Percentiles rank a stretch among this genome's conserved stretches.
These are phyloP conservation scores for Fusarium sp. DNA, from an alignment of 2,329 filamentous ascomycete species.

Conservation along the genomic window DNA sequence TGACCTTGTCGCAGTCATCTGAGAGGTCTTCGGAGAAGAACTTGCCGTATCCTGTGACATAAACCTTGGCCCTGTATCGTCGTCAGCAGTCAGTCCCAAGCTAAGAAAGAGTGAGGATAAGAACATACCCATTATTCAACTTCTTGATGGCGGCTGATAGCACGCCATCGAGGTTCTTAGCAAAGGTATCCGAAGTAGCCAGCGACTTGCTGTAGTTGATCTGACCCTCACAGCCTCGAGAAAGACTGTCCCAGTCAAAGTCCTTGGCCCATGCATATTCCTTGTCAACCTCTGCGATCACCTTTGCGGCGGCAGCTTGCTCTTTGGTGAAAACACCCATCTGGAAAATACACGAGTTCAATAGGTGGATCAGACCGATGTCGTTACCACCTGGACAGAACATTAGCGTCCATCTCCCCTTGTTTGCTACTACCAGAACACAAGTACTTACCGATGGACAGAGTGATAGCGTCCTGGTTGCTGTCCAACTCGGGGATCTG, in stretches of 20 bases:
- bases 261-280: conserved; percentile 1
- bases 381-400: conserved; percentile 9
- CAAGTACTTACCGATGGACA: conserved; percentile 7
- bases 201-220: neutral
- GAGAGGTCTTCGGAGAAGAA: neutral
- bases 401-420: no score
- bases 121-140: neutral
- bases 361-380: neutral
- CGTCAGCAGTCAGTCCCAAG: neutral
- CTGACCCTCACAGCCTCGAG: neutral
- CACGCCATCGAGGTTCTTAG: neutral
- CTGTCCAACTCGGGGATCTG: conserved; percentile 7
- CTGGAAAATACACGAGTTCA: conserved; percentile 9
- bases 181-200: neutral
- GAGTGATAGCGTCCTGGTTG: conserved; percentile 7
- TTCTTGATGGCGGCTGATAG: neutral
- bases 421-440: no score
- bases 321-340: neutral
- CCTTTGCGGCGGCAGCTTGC: neutral
- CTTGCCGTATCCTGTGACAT: conserved; percentile 12
- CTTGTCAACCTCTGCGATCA: neutral
- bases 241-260: neutral
- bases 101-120: no score
- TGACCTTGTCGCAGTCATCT: neutral
- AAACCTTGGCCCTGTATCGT: neutral